Conservation (phyloP, 768 basidiomycete species). For the Suillus paluster region DNA sequence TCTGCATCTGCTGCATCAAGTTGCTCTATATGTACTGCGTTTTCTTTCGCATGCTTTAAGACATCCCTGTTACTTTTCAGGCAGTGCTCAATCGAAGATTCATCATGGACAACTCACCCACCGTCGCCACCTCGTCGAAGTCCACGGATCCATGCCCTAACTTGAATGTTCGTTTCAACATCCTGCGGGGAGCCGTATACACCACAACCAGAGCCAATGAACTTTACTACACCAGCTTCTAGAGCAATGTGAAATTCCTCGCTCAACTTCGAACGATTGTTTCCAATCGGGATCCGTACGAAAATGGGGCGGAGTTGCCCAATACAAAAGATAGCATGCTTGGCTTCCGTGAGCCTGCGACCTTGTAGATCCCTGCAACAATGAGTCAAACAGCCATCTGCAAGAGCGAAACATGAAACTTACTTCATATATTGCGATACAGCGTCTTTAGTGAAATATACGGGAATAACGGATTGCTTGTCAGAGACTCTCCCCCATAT, state of each 20-base stretch:
- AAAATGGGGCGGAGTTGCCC: constrained; percentile 55
- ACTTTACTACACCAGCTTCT: constrained; percentile 50
- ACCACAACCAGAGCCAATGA: constrained; percentile 46
- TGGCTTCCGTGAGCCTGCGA: constrained; percentile 48
- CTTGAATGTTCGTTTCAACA: constrained; percentile 43
- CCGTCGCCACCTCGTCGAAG: constrained; percentile 59
- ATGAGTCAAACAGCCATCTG: constrained; percentile 7
- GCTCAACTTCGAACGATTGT: constrained; percentile 43
- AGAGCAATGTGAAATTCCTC: constrained; percentile 49
- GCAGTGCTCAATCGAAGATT: constrained; percentile 38
- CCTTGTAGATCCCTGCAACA: constrained; percentile 24
- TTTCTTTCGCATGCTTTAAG: constrained; percentile 50
- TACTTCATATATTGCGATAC: constrained; percentile 47
- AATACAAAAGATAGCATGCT: constrained; percentile 51
- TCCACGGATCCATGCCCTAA: constrained; percentile 60
- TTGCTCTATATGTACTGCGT: constrained; percentile 26
- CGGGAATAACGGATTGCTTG: constrained; percentile 51
- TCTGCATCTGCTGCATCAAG: constrained; percentile 25
- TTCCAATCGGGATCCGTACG: constrained; percentile 52
- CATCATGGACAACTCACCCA: constrained; percentile 50
- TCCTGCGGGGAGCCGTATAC: constrained; percentile 56
- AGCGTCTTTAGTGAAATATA: constrained; percentile 59
- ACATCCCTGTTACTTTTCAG: constrained; percentile 53
- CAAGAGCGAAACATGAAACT: constrained; percentile 21
- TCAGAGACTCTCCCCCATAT: constrained; percentile 73